Conservation (phyloP, 2,329 filamentous ascomycete species). For the Cercospora nicotianae region DNA sequence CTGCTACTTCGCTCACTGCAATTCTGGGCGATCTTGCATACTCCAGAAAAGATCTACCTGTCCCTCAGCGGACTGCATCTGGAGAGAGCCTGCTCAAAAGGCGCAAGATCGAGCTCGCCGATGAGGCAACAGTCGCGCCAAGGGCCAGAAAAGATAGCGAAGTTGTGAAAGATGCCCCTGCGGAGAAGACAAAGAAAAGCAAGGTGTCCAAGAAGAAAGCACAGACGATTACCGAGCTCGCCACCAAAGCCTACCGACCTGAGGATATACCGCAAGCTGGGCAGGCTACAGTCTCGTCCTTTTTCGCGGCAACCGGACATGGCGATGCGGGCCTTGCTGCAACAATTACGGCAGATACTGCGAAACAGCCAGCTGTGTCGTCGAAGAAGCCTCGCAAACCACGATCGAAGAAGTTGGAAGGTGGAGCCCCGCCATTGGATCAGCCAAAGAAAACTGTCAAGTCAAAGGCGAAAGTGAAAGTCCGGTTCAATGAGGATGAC, state of each 20-base stretch:
- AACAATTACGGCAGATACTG: neutral
- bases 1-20: constrained; percentile 16
- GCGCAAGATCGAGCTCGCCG: constrained; percentile 20
- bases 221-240: constrained; percentile 74
- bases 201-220: constrained; percentile 63
- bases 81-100: constrained; percentile 24
- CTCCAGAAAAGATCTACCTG: neutral
- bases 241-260: constrained; percentile 67
- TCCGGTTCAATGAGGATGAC: constrained; percentile 27
- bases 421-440: neutral
- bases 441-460: constrained; percentile 24
- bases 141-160: neutral
- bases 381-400: constrained; percentile 32
- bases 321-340: neutral
- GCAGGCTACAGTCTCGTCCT: constrained; percentile 47
- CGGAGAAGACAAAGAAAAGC: constrained; percentile 33
- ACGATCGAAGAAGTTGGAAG: constrained; percentile 26
- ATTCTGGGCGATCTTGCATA: constrained; percentile 24
- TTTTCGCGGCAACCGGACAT: constrained; percentile 38
- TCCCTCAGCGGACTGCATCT: constrained; percentile 4
- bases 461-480: constrained; percentile 42
- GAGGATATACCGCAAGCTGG: constrained; percentile 24
- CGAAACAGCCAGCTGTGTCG: constrained; percentile 11
- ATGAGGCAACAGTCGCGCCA: constrained; percentile 17
- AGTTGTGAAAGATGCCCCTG: neutral